Percentiles rank a stretch among this genome's conserved stretches.
Evolutionary conservation across 78 protist species (phyloP).

Genomic region (Dictyostelium firmibasis): DNA sequence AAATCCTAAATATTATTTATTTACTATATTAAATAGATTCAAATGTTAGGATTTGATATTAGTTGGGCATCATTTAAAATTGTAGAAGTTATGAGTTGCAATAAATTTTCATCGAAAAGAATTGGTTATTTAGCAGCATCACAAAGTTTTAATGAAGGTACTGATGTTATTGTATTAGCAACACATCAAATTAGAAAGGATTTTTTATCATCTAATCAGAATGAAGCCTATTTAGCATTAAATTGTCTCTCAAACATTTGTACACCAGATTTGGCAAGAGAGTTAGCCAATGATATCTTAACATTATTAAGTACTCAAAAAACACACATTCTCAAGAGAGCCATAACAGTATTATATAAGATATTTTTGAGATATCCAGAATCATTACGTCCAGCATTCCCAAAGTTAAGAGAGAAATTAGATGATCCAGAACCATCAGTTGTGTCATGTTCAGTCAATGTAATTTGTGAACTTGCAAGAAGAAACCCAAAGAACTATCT

Average conservation of each 20-base stretch:
- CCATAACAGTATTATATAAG: constrained; percentile 88
- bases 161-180: constrained; percentile 94
- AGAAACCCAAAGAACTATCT: constrained; percentile 96
- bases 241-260: constrained; percentile 92
- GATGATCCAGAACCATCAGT: constrained; percentile 94
- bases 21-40: constrained; percentile 89
- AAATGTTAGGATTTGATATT: constrained; percentile 97
- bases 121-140: constrained; percentile 95
- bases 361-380: constrained; percentile 95
- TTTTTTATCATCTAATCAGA: constrained; percentile 84
- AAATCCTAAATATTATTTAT: no score
- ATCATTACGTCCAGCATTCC: constrained; percentile 96
- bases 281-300: constrained; percentile 93
- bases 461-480: constrained; percentile 97
- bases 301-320: constrained; percentile 75
- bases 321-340: constrained; percentile 92
- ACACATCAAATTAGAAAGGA: constrained; percentile 96
- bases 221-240: constrained; percentile 93
- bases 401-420: constrained; percentile 92
- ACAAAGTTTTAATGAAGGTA: constrained; percentile 88
- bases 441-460: constrained; percentile 93
- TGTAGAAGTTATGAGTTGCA: constrained; percentile 94
- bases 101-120: constrained; percentile 91
- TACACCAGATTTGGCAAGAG: constrained; percentile 95
- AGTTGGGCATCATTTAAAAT: constrained; percentile 94